A percentile compares a stretch with the other conserved stretches of the same genome.
Evolutionary conservation across 441 rosid genomes (phyloP).

Genomic region (Macaranga tanarius): DNA sequence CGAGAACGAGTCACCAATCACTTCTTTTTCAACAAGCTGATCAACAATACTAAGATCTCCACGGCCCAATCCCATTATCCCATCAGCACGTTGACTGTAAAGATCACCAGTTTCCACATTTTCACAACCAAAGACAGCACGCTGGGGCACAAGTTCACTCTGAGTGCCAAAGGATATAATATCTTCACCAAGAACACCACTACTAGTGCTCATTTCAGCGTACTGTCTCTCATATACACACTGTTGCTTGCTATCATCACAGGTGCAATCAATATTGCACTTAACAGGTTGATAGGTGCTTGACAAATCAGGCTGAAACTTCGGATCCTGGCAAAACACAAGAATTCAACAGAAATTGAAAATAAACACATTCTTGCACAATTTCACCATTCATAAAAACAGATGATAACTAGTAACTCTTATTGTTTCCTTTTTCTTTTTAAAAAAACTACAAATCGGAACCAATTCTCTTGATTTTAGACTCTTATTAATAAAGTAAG

Average conservation of each 20-base stretch:
- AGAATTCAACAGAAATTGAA: background rate
- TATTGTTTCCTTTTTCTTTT: background rate
- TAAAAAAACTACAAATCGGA: too few relatives aligned
- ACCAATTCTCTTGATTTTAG: too few relatives aligned
- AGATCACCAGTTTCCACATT: constrained; percentile 88
- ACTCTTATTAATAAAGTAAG: too few relatives aligned
- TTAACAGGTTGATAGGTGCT: constrained; percentile 69
- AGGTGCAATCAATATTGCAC: constrained; percentile 73
- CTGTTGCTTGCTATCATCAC: constrained; percentile 55
- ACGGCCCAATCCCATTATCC: constrained; percentile 89
- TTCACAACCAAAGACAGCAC: constrained; percentile 89
- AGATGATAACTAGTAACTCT: background rate
- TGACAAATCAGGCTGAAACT: constrained; percentile 78
- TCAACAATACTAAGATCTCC: constrained; percentile 87
- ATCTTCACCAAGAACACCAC: constrained; percentile 86
- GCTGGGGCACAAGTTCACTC: constrained; percentile 71
- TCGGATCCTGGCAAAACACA: constrained; percentile 67
- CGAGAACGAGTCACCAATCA: constrained; percentile 77
- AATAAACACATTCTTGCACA: background rate
- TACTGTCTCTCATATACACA: constrained; percentile 89
- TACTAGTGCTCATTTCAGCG: constrained; percentile 89
- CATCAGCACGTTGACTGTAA: constrained; percentile 89
- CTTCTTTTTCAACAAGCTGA: constrained; percentile 78
- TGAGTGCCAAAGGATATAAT: constrained; percentile 76
- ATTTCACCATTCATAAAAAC: background rate